Evolutionary conservation across 495 filamentous ascomycete species (phyloP).

Genomic region (Echria macrotheca): DNA sequence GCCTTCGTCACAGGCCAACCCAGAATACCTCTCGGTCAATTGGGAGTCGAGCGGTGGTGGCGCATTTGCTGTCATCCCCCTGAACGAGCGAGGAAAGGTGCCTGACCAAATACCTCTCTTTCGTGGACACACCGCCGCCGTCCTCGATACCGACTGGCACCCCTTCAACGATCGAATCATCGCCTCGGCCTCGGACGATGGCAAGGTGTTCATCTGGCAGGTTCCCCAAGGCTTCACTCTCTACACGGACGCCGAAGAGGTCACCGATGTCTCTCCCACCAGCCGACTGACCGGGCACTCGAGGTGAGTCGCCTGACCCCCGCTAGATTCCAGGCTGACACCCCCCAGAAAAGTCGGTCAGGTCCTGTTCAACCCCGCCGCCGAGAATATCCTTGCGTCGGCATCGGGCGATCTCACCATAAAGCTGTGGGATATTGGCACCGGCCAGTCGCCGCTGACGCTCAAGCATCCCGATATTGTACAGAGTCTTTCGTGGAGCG

Average conservation of each 20-base stretch:
- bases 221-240: slow-evolving; percentile 86
- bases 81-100: slow-evolving; percentile 79
- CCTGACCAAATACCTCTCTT: slow-evolving; percentile 94
- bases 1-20: slow-evolving; percentile 63
- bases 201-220: slow-evolving; percentile 93
- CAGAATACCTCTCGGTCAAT: slow-evolving; percentile 93
- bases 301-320: slow-evolving; percentile 35
- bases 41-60: slow-evolving; percentile 97
- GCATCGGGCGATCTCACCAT: slow-evolving; percentile 92
- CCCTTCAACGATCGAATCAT: slow-evolving; percentile 92
- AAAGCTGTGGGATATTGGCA: slow-evolving; percentile 91
- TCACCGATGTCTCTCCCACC: slow-evolving; percentile 72
- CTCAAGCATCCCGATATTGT: slow-evolving; percentile 86
- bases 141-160: slow-evolving; percentile 97
- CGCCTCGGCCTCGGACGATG: slow-evolving; percentile 92
- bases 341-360: slow-evolving; percentile 83
- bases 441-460: slow-evolving; percentile 63
- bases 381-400: slow-evolving; percentile 91
- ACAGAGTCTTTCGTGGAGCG: slow-evolving; percentile 93
- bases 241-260: slow-evolving; percentile 75
- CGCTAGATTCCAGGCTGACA: not conserved
- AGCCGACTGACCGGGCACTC: slow-evolving; percentile 74
- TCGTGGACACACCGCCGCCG: slow-evolving; percentile 88
- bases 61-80: slow-evolving; percentile 92
- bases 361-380: slow-evolving; percentile 94